phyloP scores from a whole-genome alignment of 768 basidiomycete genomes.

The Lactarius hatsudake region DNA sequence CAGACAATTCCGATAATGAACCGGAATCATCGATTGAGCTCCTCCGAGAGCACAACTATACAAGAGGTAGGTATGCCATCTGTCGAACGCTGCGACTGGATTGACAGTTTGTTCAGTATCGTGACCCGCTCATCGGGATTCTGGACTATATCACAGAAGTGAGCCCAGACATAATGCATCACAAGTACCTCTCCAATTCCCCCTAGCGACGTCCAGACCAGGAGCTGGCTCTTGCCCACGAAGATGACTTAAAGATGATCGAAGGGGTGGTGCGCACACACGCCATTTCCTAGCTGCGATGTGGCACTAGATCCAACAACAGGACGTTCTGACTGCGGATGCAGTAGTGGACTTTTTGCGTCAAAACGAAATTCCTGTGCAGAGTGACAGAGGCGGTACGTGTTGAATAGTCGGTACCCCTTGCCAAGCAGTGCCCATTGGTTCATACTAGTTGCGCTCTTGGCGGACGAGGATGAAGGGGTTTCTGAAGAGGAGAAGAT shows the following conservation, averaged over 20 bases:
- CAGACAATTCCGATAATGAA: slow-evolving; percentile 15
- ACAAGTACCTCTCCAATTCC: neutral
- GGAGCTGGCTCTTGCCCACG: slow-evolving; percentile 25
- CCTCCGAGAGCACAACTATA: slow-evolving; percentile 14
- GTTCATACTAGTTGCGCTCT: slow-evolving; percentile 7
- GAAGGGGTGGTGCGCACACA: slow-evolving; percentile 18
- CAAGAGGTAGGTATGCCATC: slow-evolving; percentile 8
- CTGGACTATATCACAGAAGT: slow-evolving; percentile 21
- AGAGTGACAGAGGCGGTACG: slow-evolving; percentile 20
- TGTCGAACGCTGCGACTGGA: no score
- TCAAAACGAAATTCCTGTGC: slow-evolving; percentile 16
- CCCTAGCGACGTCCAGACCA: slow-evolving; percentile 13
- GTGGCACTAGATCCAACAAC: neutral
- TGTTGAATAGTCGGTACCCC: neutral
- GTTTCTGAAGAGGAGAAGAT: slow-evolving; percentile 12
- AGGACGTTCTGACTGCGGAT: slow-evolving; percentile 23
- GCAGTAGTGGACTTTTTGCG: slow-evolving; percentile 22
- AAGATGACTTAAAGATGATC: slow-evolving; percentile 19
- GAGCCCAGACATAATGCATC: neutral
- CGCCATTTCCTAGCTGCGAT: neutral
- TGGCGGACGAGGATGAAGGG: slow-evolving; percentile 17
- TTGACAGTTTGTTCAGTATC: slow-evolving; percentile 9
- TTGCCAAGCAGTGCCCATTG: neutral
- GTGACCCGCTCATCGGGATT: slow-evolving; percentile 22
- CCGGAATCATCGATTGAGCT: slow-evolving; percentile 15